Evolutionary conservation across 1,139 yeast genomes (phyloP), one percentile per base, ranked within the genome.

Genomic region (Yamadazyma sp.): DNA sequence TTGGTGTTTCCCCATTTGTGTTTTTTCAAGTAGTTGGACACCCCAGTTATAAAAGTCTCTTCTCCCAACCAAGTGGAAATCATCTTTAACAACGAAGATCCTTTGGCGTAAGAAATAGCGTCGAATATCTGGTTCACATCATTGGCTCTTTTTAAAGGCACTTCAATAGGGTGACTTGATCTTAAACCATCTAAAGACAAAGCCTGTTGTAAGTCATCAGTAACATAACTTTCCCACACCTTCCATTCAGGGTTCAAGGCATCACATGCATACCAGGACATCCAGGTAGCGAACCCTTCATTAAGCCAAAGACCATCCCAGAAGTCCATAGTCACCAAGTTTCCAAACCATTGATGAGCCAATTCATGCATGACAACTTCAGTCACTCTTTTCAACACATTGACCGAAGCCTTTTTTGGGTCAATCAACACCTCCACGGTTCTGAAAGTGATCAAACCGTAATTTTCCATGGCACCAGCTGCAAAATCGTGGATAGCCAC

Each of bases 1-100:
- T 79, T 70, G 27, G 96, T 87, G 63, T 88, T 88, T 35, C 86
- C 82, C 66, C 80, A 88, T 55, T 80, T 76, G 66, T 87, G 89
- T 47, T 76, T 76, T 56, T 81, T 79, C 62, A 87, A 76, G 63
- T 85, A 85, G 52, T 73, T 65, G 11, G 90, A 78, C 21, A 85
- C 89, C 55, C 96, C 94, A 53, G 76, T 73, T 45, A 85, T 73
- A 64, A 85, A 85, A 8, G 67, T 64, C 34, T 82, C 86, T 53
- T 79, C 84, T 29, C 90, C 89, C 49, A 85, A 67, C 75, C 83
- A 82, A 50, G 76, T 76, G 34, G 86, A 76, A 48, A 85, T 73
- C 94, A 85, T 85, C 57, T 82, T 77, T 51, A 85, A 76, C 36
- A 83, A 69, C 3, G 88, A 78, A n/a, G 89, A 83, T 52, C 96